phyloP scores from a whole-genome alignment of 306 rosid species.

The cucumber (Cucumis sativus) region DNA sequence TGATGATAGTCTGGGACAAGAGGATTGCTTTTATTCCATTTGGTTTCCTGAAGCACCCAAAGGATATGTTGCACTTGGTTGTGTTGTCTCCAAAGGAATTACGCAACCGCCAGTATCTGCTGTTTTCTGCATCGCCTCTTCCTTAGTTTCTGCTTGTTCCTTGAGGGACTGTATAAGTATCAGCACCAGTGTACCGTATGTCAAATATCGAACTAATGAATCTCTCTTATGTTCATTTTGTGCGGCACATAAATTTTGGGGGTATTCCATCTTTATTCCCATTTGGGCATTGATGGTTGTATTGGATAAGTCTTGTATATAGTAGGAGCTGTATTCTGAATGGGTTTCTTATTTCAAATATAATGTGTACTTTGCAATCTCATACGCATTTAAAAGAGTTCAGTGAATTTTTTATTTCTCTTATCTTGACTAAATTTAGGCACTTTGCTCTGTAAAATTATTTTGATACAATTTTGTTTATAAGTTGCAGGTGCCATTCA shows the following conservation, averaged over 20 bases:
- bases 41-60: slow-evolving; percentile 96
- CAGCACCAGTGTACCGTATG: slow-evolving; percentile 47
- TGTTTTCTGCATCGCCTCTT: slow-evolving; percentile 57
- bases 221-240: neutral
- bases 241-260: neutral
- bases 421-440: neutral
- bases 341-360: neutral
- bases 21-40: slow-evolving; percentile 44
- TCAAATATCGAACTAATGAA: slow-evolving; percentile 8
- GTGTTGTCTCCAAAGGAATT: slow-evolving; percentile 64
- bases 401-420: neutral
- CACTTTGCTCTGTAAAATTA: neutral
- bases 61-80: slow-evolving; percentile 88
- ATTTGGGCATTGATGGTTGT: neutral
- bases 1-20: slow-evolving; percentile 16
- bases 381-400: neutral
- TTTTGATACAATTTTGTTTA: slow-evolving; percentile 1
- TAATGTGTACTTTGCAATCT: neutral
- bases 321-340: neutral
- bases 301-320: neutral
- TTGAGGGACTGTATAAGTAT: slow-evolving; percentile 68
- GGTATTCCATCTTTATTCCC: neutral
- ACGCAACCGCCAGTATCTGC: slow-evolving; percentile 66
- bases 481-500: slow-evolving; percentile 39
- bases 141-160: slow-evolving; percentile 66